A percentile compares a stretch with the other conserved stretches of the same genome.
Conservation (phyloP, 495 filamentous ascomycete genomes). For the Rhizodiscina lignyota region DNA sequence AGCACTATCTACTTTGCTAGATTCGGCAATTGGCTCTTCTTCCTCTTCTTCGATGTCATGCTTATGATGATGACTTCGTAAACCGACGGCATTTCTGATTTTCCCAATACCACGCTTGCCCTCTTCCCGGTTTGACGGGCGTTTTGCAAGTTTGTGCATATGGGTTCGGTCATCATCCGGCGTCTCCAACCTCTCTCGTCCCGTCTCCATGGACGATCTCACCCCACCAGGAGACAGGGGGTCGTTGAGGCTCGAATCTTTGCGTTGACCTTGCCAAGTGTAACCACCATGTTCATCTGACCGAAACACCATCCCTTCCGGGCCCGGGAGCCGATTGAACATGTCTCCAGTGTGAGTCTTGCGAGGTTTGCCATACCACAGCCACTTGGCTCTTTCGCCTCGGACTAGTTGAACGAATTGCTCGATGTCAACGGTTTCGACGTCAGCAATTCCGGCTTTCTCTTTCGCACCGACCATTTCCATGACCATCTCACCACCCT, state of each 20-base stretch:
- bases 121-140: slow-evolving; percentile 48
- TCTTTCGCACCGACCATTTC: slow-evolving; percentile 75
- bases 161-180: slow-evolving; percentile 33
- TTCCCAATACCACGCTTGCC: slow-evolving; percentile 69
- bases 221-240: too few species aligned
- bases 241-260: too few species aligned
- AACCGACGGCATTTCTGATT: slow-evolving; percentile 72
- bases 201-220: too few species aligned
- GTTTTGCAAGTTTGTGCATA: slow-evolving; percentile 47
- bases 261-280: too few species aligned
- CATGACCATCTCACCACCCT: slow-evolving; percentile 84
- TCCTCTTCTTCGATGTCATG: slow-evolving; percentile 34
- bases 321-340: too few species aligned
- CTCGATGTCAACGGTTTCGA: slow-evolving; percentile 83
- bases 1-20: background rate
- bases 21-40: slow-evolving; percentile 16
- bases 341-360: slow-evolving; percentile 37
- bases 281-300: too few species aligned
- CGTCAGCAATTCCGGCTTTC: slow-evolving; percentile 75
- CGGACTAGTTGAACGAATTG: slow-evolving; percentile 58
- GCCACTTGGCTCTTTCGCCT: slow-evolving; percentile 74
- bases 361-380: slow-evolving; percentile 80
- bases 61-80: slow-evolving; percentile 34
- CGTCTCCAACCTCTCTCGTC: too few species aligned
- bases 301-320: too few species aligned